Conservation (phyloP, 305 asterid genomes). For the Fraxinus latifolia region DNA sequence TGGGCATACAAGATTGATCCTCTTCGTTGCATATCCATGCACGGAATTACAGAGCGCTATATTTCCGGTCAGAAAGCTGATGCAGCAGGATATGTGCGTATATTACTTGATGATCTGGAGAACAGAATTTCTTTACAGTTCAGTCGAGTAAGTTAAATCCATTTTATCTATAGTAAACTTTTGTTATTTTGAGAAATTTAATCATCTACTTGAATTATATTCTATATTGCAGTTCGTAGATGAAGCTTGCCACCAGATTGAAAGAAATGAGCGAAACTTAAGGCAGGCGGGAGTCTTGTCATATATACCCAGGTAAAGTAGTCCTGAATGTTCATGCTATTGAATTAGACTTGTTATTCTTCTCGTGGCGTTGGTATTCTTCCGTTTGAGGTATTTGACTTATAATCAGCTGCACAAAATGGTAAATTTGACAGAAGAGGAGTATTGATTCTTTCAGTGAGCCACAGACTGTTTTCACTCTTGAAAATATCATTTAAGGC, state of each 20-base stretch:
- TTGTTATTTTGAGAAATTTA: slow-evolving; percentile 14
- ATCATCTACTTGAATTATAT: slow-evolving; percentile 22
- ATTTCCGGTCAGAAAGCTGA: slow-evolving; percentile 98
- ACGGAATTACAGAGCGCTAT: slow-evolving; percentile 92
- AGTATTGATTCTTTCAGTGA: slow-evolving; percentile 1
- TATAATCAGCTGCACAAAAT: background rate
- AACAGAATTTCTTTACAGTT: slow-evolving; percentile 77
- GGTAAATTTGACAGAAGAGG: background rate
- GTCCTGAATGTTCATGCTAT: slow-evolving; percentile 1
- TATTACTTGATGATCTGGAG: slow-evolving; percentile 93
- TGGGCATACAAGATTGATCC: slow-evolving; percentile 99
- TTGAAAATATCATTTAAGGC: background rate
- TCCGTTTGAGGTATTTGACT: background rate
- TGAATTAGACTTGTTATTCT: background rate
- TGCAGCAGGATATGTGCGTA: slow-evolving; percentile 98
- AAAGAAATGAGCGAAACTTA: slow-evolving; percentile 88
- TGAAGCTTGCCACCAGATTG: slow-evolving; percentile 98
- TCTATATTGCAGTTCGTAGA: slow-evolving; percentile 80
- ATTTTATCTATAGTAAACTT: background rate
- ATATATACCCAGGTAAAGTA: slow-evolving; percentile 78
- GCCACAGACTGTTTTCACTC: background rate
- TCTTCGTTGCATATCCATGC: slow-evolving; percentile 98
- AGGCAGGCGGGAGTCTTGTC: slow-evolving; percentile 87
- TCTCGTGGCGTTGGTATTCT: background rate
- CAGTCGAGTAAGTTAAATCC: slow-evolving; percentile 61